phyloP scores from a whole-genome alignment of 306 rosid genomes.

The Prunus campanulata region DNA sequence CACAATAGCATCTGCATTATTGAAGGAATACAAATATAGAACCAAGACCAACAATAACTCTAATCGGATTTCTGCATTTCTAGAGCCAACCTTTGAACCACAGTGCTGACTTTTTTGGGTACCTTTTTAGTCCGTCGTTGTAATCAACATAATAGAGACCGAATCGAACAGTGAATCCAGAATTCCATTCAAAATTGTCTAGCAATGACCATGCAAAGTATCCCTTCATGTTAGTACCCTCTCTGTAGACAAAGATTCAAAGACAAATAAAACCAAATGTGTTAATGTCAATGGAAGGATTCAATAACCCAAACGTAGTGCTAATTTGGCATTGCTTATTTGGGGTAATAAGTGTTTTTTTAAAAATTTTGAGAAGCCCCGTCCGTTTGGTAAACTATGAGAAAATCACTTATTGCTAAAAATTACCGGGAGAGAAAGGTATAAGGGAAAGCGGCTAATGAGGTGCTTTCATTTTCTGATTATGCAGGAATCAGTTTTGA shows the following conservation, averaged over 20 bases:
- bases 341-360: too few species aligned
- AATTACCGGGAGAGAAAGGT: too few species aligned
- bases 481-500: too few species aligned
- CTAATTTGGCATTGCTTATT: too few species aligned
- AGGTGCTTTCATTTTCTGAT: too few species aligned
- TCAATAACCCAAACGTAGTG: neutral
- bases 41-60: neutral
- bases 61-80: neutral
- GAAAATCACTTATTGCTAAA: too few species aligned
- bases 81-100: conserved; percentile 61
- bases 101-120: conserved; percentile 53
- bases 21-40: too few species aligned
- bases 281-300: neutral
- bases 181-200: conserved; percentile 58
- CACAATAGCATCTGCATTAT: neutral
- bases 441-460: too few species aligned
- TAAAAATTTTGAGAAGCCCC: too few species aligned
- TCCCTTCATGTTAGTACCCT: conserved; percentile 60
- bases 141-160: conserved; percentile 59
- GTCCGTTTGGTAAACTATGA: too few species aligned
- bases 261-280: neutral
- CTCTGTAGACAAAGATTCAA: conserved; percentile 17
- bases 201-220: conserved; percentile 72
- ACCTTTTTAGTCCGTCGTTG: conserved; percentile 45
- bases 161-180: conserved; percentile 53